Evolutionary conservation across 805 yeast species (phyloP), one percentile per base, ranked within the genome.

Genomic region (Candida dendrica): DNA sequence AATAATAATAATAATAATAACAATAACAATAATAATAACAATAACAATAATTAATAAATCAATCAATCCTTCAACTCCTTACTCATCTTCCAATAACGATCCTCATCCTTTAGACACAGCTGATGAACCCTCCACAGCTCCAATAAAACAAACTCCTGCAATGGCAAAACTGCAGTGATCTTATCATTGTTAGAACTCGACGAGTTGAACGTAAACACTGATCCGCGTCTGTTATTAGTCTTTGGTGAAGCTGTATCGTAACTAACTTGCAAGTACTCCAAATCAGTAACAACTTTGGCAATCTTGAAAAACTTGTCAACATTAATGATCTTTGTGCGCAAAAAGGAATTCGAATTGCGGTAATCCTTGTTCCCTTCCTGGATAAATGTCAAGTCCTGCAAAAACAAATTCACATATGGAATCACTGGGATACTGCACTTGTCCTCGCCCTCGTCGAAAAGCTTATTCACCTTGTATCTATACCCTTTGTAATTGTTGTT

Each of bases 331-430:
- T 66, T 67, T 19, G 73, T 63, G 36, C 67, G 63, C 37, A 67
- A 51, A 66, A 73, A 66, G 6, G 67, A 59, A 46, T 78, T 75
- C 5, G 82, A 79, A 46, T 69, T 75, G 56, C 90, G 68, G 56
- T 66, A 79, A 51, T 77, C 81, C 33, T 83, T 72, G 55, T 84
- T 84, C n/a, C 93, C 91, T 50, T 85, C 95, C 40, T 79, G 74
- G n/a, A 84, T 77, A 63, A 84, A 84, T 0, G 90, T 84, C 52
- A 85, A 67, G 60, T 85, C 95, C 60, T 83, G 93, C 36, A 85
- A 64, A 58, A 82, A 84, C 41, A 85, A 63, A 37, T 84, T 80
- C 43, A 84, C 71, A 56, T 84, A 85, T 15, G 95, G 95, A 31
- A 85, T 90, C 17, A 78, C 73, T 0, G 90, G 88, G 17, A 79